phyloP scores from a whole-genome alignment of 108 stramenopile species.

The Seminavis robusta region DNA sequence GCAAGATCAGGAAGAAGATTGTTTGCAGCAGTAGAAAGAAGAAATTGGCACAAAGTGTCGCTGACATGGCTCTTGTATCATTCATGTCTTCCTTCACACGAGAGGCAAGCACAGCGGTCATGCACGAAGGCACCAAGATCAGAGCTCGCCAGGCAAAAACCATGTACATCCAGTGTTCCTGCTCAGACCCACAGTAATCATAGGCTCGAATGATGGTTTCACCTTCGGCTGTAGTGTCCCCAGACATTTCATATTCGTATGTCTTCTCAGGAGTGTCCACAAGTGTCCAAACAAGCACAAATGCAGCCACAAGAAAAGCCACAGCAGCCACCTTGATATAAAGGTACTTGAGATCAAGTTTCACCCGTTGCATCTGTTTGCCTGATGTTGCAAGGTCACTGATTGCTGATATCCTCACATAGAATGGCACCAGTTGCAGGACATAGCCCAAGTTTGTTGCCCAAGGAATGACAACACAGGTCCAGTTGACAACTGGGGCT shows the following conservation, averaged over 20 bases:
- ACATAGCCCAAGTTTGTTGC: slow-evolving; percentile 31
- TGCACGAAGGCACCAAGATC: slow-evolving; percentile 10
- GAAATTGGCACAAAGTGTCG: slow-evolving; percentile 16
- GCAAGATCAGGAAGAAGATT: neutral
- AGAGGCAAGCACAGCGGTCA: slow-evolving; percentile 30
- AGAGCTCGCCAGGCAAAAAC: slow-evolving; percentile 17
- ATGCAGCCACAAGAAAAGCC: slow-evolving; percentile 7
- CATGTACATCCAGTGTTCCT: slow-evolving; percentile 1
- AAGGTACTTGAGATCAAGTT: slow-evolving; percentile 12
- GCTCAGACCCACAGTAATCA: neutral
- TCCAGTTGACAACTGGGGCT: slow-evolving; percentile 1
- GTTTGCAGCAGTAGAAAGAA: slow-evolving; percentile 7
- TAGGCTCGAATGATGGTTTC: slow-evolving; percentile 1
- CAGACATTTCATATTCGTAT: slow-evolving; percentile 6
- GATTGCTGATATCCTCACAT: slow-evolving; percentile 40
- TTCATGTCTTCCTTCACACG: slow-evolving; percentile 30
- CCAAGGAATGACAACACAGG: slow-evolving; percentile 28
- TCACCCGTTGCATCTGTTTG: slow-evolving; percentile 24
- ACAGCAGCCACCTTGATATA: slow-evolving; percentile 13
- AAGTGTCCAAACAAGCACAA: slow-evolving; percentile 23
- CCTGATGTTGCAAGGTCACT: slow-evolving; percentile 19
- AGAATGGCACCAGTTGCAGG: slow-evolving; percentile 27
- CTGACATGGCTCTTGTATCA: slow-evolving; percentile 19
- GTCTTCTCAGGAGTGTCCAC: slow-evolving; percentile 12
- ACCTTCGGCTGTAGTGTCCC: neutral